Evolutionary conservation across 2,329 filamentous ascomycete genomes (phyloP).

Genomic region (Plenodomus biglobosus): DNA sequence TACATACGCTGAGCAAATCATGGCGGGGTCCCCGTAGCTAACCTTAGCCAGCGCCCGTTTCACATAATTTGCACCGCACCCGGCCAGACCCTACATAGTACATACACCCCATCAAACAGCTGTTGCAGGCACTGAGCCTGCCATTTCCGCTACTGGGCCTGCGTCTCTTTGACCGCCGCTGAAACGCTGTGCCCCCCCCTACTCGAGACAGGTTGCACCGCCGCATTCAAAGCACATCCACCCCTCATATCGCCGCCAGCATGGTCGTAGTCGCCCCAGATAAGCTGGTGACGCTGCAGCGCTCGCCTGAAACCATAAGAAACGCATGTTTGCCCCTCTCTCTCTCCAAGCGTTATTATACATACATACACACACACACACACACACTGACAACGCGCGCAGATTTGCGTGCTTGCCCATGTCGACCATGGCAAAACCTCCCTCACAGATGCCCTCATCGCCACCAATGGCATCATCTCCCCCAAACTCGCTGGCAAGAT

Average conservation of each 20-base stretch:
- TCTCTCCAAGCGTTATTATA: neutral
- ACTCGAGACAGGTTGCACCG: conserved; percentile 5
- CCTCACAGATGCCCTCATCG: conserved; percentile 90
- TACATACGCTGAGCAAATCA: conserved; percentile 6
- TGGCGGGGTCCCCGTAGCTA: conserved; percentile 2
- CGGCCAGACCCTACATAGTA: no score
- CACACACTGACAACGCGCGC: conserved; percentile 4
- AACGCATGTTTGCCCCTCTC: conserved; percentile 68
- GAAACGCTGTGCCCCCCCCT: conserved; percentile 4
- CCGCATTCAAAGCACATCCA: neutral
- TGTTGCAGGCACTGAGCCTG: conserved; percentile 7
- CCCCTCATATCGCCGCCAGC: conserved; percentile 2
- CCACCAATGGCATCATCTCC: conserved; percentile 99
- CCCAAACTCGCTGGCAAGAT: conserved; percentile 97
- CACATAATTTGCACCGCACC: neutral
- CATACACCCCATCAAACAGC: conserved; percentile 4
- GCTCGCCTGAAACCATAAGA: conserved; percentile 82
- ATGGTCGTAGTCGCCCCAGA: conserved; percentile 95
- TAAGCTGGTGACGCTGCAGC: conserved; percentile 86
- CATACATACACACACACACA: no score
- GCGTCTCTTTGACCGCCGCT: conserved; percentile 7
- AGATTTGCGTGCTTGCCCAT: conserved; percentile 17
- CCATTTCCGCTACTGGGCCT: conserved; percentile 1
- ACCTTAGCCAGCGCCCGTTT: neutral
- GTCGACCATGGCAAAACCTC: conserved; percentile 95